Base-by-base conservation (phyloP, 1,284 basidiomycete genomes). In the Ceratobasidium theobromae region DNA sequence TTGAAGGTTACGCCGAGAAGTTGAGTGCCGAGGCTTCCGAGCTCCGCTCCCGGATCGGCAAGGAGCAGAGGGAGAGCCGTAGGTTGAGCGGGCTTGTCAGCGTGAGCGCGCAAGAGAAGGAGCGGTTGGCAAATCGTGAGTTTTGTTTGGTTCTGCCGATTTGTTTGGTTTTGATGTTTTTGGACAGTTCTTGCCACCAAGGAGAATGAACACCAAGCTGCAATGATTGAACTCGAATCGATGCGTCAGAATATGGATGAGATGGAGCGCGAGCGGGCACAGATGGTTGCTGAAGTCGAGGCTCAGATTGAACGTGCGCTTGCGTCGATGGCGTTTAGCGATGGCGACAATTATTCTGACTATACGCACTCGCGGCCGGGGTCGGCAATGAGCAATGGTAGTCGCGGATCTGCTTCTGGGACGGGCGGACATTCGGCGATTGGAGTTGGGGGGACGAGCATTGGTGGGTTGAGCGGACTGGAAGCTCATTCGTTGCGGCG, bases 1-100 rank as follows among this genome's bases (percentile, higher is more conserved):
- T 94, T 71, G 91, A 94, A 76, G 87, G 89, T 76, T 92, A 94
- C 72, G 92, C 92, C n/a, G 92, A 94, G 78, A 91, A 91, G 74
- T 79, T 94, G 49, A 92, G 90, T 72, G 83, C 81, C 25, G 91
- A 94, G 76, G 92, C 92, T 30, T 85, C 83, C 52, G 91, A 93
- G 67, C 78, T 94, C 67, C 80, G 91, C 65, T 75, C 83, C 45
- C 93, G 93, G 79, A 91, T 94, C 73, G 89, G 88, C 75, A 92
- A 89, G 78, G 91, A 94, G 76, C 90, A 94, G 75, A 80, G 86
- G 69, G 91, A 94, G 78, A 91, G 89, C 41, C 90, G 87, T 76
- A 79, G 91, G 62, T 76, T 94, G 70, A 91, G 86, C 67, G 89
- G 88, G 46, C 79, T 92, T 58, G 85, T 91, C 66, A 86, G 85